Conservation (phyloP, 352 stramenopile species). For the Globisporangium radiosum region DNA sequence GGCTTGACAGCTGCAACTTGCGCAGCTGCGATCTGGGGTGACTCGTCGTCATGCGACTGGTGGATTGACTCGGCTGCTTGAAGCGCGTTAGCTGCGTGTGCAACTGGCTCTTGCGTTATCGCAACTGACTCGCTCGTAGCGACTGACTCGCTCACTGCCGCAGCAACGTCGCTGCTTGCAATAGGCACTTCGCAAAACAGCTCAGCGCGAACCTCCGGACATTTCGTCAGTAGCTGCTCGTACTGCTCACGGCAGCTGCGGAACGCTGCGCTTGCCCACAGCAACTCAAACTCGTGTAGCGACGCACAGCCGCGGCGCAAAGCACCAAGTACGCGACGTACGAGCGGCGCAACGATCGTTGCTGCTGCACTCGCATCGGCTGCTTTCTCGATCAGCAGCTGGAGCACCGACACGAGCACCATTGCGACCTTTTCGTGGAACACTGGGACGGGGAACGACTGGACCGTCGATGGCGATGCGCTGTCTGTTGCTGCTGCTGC, state of each 20-base stretch:
- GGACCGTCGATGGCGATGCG: conserved; percentile 19
- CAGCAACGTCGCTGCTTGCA: neutral
- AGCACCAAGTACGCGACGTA: conserved; percentile 39
- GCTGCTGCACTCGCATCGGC: conserved; percentile 2
- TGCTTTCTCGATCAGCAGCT: conserved; percentile 39
- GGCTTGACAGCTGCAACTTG: neutral
- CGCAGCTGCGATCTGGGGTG: too few species aligned
- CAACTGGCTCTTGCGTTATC: neutral
- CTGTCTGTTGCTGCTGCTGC: conserved; percentile 2
- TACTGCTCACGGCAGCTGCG: conserved; percentile 48
- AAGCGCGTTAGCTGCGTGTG: too few species aligned
- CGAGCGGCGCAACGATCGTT: conserved; percentile 22
- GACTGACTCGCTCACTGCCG: neutral
- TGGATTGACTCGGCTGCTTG: neutral
- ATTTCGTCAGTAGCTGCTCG: conserved; percentile 47
- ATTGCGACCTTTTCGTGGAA: conserved; percentile 64
- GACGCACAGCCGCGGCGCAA: conserved; percentile 35
- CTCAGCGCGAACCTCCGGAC: conserved; percentile 14
- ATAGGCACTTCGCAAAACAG: conserved; percentile 16
- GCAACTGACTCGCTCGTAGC: neutral
- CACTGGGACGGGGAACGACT: conserved; percentile 42
- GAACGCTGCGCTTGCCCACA: conserved; percentile 57
- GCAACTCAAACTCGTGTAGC: conserved; percentile 51
- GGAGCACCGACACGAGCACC: conserved; percentile 38
- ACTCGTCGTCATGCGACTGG: neutral